A percentile compares a stretch with the other conserved stretches of the same genome.
Conservation (phyloP, 176 grass and related monocot species). For the Avena eriantha region DNA sequence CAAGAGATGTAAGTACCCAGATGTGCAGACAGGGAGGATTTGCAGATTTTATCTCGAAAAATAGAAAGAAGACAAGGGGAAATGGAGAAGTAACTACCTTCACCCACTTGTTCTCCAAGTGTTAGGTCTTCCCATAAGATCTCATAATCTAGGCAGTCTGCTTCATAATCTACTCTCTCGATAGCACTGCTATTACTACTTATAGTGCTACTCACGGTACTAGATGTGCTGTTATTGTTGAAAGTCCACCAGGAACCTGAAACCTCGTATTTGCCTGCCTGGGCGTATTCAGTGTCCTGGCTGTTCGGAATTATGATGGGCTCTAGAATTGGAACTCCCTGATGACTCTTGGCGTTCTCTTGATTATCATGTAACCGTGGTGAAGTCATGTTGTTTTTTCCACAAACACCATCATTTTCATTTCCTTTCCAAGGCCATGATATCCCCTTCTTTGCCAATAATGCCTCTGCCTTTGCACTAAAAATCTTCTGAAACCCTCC, state of each 20-base stretch:
- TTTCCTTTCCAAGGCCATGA: conserved; percentile 86
- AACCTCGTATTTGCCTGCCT: conserved; percentile 56
- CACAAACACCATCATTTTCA: conserved; percentile 49
- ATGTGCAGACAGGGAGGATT: conserved; percentile 7
- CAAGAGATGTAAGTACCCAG: conserved; percentile 16
- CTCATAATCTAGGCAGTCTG: conserved; percentile 93
- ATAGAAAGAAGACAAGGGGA: neutral
- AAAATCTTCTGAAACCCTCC: conserved; percentile 68
- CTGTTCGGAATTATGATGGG: conserved; percentile 52
- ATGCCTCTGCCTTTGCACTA: conserved; percentile 72
- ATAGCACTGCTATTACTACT: conserved; percentile 75
- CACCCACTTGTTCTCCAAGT: conserved; percentile 88
- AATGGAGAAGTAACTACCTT: conserved; percentile 63
- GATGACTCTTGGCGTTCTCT: conserved; percentile 51
- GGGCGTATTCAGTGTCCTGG: conserved; percentile 43
- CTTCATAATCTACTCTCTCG: conserved; percentile 71
- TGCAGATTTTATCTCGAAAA: neutral
- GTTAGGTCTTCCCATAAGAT: conserved; percentile 92
- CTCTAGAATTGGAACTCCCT: conserved; percentile 47
- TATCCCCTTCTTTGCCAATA: conserved; percentile 66
- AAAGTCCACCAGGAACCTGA: conserved; percentile 87
- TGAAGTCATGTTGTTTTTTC: conserved; percentile 49
- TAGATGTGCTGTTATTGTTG: conserved; percentile 64
- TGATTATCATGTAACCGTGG: conserved; percentile 57
- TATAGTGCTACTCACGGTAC: conserved; percentile 79